Base-by-base conservation (phyloP, 768 basidiomycete species). In the Boletus reticuloceps region DNA sequence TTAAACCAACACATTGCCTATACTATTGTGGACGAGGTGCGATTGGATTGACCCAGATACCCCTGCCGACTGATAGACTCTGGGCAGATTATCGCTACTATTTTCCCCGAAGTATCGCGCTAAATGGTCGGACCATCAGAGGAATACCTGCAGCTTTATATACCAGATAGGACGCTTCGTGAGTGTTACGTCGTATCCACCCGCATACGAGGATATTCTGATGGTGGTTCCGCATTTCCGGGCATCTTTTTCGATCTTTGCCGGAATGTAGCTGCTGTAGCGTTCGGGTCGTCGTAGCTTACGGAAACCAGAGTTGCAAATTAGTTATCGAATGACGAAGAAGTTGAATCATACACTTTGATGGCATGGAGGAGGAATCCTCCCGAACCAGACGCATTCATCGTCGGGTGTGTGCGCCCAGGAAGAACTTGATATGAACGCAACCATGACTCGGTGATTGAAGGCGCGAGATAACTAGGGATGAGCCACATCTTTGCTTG, bases 361-460 rank as follows among this genome's bases (percentile, higher is more conserved):
- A 85, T 87, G 17, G 86, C 81, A 65, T 90, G 85, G 31, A 98
- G 78, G 42, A 98, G 72, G 72, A 84, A 97, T 0, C 97, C 96
- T 14, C 94, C 95, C 1, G 88, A 86, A 12, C 91, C 92, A 20
- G 91, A 88, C 55, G 85, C 90, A 53, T 79, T 86, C 97, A 99
- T 98, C 59, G 82, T 84, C 5, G 97, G 97, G 74, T 99, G 97
- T 39, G 92, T 96, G 36, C 97, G 81, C 22, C 97, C 96, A 22
- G 97, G 97, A n/a, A 99, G 78, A 16, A 94, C 87, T 75, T 98
- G 96, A 74, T 98, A 99, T 58, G 83, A 82, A 29, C 96, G 83
- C 40, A 92, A 71, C 88, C 91, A 98, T 12, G 83, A 78, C 71
- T 98, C 96, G 4, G 90, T 88, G 31, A 98, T 74, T 16, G 80